A percentile compares a stretch with the other conserved stretches of the same genome.
phyloP scores from a whole-genome alignment of 441 rosid genomes.

The Pelargonium cotyledonis region DNA sequence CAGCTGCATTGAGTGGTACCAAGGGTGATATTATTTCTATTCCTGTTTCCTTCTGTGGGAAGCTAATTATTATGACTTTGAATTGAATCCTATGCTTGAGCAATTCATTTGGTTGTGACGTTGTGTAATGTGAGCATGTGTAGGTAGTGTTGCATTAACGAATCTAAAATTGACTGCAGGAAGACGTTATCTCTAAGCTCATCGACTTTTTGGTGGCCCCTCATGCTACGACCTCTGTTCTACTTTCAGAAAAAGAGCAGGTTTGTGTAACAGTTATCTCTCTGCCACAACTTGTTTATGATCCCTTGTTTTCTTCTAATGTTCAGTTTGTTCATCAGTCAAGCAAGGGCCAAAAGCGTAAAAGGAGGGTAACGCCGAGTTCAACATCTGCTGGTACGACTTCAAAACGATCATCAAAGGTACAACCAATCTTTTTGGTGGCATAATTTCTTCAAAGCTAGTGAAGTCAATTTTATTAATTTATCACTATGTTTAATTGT shows the following conservation, averaged over 20 bases:
- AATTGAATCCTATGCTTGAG: background rate
- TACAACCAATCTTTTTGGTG: constrained; percentile 19
- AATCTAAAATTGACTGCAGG: constrained; percentile 41
- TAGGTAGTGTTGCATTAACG: background rate
- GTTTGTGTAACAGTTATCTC: constrained; percentile 17
- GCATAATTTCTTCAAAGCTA: background rate
- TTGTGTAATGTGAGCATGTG: constrained; percentile 4
- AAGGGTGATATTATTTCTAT: background rate
- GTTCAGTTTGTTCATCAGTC: constrained; percentile 35
- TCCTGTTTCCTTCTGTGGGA: background rate
- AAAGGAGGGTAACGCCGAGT: constrained; percentile 46
- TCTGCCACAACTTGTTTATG: background rate
- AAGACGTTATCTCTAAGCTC: constrained; percentile 63
- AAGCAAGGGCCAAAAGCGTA: constrained; percentile 66
- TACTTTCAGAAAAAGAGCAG: constrained; percentile 72
- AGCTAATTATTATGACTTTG: background rate
- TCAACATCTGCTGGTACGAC: constrained; percentile 41
- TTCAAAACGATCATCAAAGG: constrained; percentile 56
- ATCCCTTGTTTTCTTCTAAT: background rate
- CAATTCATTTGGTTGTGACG: constrained; percentile 6
- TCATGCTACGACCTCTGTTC: constrained; percentile 50
- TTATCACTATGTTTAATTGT: background rate
- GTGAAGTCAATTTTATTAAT: background rate
- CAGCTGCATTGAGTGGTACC: background rate
- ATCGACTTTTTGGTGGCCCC: constrained; percentile 84